Conservation (phyloP, 495 filamentous ascomycete genomes). For the Lophiotrema nucula region DNA sequence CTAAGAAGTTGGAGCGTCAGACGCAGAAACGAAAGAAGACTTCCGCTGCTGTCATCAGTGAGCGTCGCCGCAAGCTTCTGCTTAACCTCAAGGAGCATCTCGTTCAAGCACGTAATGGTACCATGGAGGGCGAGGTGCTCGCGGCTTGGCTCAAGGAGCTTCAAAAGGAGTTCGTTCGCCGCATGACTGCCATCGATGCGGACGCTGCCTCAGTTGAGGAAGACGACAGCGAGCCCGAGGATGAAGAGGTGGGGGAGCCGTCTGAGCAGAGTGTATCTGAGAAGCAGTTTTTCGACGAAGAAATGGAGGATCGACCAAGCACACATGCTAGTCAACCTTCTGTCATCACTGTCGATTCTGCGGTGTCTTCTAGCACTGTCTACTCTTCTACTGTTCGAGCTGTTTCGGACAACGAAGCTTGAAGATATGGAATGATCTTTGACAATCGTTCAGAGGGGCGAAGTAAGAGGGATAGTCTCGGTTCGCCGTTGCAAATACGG, state of each 20-base stretch:
- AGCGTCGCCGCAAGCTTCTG: constrained; percentile 67
- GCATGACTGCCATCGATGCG: constrained; percentile 64
- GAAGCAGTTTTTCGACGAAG: not conserved
- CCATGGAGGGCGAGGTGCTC: constrained; percentile 64
- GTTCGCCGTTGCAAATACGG: too few relatives aligned
- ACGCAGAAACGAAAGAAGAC: constrained; percentile 55
- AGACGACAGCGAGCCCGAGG: constrained; percentile 14
- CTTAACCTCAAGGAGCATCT: constrained; percentile 73
- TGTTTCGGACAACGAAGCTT: constrained; percentile 10
- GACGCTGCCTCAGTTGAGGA: constrained; percentile 33
- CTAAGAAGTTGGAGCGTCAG: constrained; percentile 56
- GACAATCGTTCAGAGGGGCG: too few relatives aligned
- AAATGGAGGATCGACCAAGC: constrained; percentile 5
- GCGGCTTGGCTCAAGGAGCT: constrained; percentile 64
- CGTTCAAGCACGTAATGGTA: constrained; percentile 64
- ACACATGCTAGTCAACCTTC: constrained; percentile 13
- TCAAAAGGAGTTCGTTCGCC: constrained; percentile 71
- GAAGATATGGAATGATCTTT: too few relatives aligned
- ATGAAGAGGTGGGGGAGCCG: constrained; percentile 9
- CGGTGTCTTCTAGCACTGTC: not conserved
- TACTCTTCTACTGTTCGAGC: constrained; percentile 2
- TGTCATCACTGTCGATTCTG: constrained; percentile 13
- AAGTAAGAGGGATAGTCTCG: too few relatives aligned
- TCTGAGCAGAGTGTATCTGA: not conserved
- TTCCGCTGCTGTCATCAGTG: constrained; percentile 55